phyloP scores from a whole-genome alignment of 176 grass and related monocot species.

The Ampelocalamus luodianensis region DNA sequence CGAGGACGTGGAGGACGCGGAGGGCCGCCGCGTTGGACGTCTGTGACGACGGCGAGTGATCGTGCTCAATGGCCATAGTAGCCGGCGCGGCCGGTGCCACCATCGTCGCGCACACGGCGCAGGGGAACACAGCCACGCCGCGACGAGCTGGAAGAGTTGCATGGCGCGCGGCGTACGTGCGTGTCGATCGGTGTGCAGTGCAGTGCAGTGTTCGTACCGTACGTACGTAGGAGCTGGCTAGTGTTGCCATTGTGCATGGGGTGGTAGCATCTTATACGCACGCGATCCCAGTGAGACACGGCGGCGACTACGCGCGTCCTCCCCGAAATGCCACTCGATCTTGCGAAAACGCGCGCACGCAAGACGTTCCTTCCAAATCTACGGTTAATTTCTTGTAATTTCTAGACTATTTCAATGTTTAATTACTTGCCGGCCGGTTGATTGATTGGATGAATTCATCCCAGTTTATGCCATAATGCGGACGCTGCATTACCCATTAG shows the following conservation, averaged over 20 bases:
- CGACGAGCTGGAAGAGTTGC: constrained; percentile 15
- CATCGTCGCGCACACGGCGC: not conserved
- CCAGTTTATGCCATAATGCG: too few relatives aligned
- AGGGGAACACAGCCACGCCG: constrained; percentile 43
- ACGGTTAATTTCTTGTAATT: not conserved
- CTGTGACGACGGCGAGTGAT: not conserved
- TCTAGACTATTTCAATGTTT: not conserved
- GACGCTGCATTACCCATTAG: too few relatives aligned
- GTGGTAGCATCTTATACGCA: too few relatives aligned
- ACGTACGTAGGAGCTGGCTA: not conserved
- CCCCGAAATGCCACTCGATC: not conserved
- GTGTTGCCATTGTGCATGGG: not conserved
- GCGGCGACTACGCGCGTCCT: not conserved
- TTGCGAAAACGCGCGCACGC: not conserved
- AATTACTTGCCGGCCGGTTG: not conserved
- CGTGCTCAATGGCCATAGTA: not conserved
- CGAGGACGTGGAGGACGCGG: not conserved
- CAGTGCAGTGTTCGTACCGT: not conserved
- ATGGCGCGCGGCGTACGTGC: not conserved
- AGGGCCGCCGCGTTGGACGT: not conserved
- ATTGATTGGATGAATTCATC: too few relatives aligned
- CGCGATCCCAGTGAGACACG: not conserved
- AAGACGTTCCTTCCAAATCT: not conserved
- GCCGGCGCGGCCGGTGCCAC: not conserved
- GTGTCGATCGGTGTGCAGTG: too few relatives aligned